Evolutionary conservation across 2,329 filamentous ascomycete species (phyloP).

Genomic region (Arachnomyces sp.): DNA sequence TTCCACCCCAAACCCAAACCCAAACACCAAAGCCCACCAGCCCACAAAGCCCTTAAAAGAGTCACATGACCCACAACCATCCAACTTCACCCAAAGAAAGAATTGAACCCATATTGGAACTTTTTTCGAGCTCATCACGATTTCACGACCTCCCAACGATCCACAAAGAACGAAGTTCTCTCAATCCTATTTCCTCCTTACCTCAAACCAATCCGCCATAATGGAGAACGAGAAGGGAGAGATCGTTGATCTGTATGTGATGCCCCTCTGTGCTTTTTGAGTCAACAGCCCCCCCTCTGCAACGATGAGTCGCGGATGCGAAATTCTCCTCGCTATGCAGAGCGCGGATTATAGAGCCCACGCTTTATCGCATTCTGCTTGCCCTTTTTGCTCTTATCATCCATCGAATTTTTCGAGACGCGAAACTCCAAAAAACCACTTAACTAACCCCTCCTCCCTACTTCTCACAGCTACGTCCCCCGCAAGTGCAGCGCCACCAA

Average conservation of each 20-base stretch:
- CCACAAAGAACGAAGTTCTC: constrained; percentile 23
- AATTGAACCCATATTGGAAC: no score
- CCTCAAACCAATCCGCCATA: constrained; percentile 43
- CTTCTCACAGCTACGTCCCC: constrained; percentile 70
- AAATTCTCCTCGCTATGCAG: background rate
- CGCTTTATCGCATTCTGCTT: background rate
- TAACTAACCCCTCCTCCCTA: constrained; percentile 2
- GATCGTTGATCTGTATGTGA: constrained; percentile 97
- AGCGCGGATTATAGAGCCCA: constrained; percentile 1
- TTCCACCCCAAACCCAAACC: background rate
- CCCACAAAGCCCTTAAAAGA: constrained; percentile 27
- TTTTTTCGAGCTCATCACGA: constrained; percentile 4
- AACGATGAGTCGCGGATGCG: no score
- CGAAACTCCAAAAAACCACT: background rate
- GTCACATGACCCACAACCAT: constrained; percentile 37
- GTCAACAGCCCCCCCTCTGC: no score
- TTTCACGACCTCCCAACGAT: constrained; percentile 27
- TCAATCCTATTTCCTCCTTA: background rate
- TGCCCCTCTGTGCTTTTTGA: constrained; percentile 15
- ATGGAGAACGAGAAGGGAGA: constrained; percentile 99
- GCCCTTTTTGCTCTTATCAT: no score
- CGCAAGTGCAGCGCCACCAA: constrained; percentile 98
- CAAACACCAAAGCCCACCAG: constrained; percentile 2
- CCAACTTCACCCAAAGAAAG: constrained; percentile 7
- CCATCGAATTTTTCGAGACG: constrained; percentile 5